Base-by-base conservation (phyloP, 2,329 filamentous ascomycete genomes). In the Pseudogymnoascus sp. region DNA sequence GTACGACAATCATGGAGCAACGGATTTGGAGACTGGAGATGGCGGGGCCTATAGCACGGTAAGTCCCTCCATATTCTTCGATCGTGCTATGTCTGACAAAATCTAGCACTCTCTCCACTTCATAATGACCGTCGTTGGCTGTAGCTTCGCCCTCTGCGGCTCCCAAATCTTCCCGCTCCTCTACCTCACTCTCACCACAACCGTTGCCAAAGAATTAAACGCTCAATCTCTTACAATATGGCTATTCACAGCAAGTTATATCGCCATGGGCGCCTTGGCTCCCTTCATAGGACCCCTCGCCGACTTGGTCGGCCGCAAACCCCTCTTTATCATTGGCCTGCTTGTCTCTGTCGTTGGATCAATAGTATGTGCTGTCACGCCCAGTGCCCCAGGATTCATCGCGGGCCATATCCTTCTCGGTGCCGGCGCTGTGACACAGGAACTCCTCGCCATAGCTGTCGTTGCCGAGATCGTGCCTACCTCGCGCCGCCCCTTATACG, bases 231-330 rank as follows among this genome's bases (percentile, higher is more conserved):
- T 68, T 44, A 62, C 62, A n/a, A 53, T 67, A 40, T 68, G 67
- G 67, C 53, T 68, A 35, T 53, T 68, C 38, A 61, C 64, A 6
- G 63, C 65, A 21, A 64, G 62, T 26, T 61, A 65, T 11, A 38
- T 69, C 15, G 64, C 67, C 6, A 47, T 65, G 23, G 67, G 63
- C 9, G 65, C 66, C 2, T 60, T 69, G 8, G 66, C 65, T 10
- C 67, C 67, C n/a, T 69, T 69, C 44, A 65, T 69, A 19, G 67
- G 67, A 10, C 63, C 67, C 7, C 60, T 69, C 4, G 65, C 67
- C 3, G 67, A 69, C 64, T 60, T 69, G 10, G 42, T 66, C n/a
- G 67, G 67, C 2, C 66, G 67, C 19, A 65, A 65, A 40, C 23
- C 42, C 11, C 62, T 69, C 42, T 64, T 65, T 23, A 50, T 66